Conservation (phyloP, 2,329 filamentous ascomycete species). For the Cylindrodendrum hubeiense region DNA sequence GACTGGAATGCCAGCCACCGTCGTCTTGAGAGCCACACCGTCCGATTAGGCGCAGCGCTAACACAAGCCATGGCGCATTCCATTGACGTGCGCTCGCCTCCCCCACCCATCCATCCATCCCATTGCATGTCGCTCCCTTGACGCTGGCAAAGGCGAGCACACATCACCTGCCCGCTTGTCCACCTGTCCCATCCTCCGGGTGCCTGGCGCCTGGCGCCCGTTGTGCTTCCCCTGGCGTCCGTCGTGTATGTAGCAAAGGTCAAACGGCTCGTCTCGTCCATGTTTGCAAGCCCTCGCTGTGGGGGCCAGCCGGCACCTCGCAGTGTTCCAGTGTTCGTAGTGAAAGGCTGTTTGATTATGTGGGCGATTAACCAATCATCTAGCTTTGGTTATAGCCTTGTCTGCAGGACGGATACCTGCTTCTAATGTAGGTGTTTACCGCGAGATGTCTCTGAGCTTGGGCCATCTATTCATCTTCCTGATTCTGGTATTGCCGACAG, state of each 20-base stretch:
- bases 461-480: conserved; percentile 35
- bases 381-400: not conserved
- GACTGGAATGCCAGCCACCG: conserved; percentile 33
- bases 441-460: conserved; percentile 30
- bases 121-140: conserved; percentile 5
- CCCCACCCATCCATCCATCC: not conserved
- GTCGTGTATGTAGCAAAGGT: not conserved
- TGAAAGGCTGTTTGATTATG: not conserved
- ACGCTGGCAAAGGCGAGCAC: conserved; percentile 3
- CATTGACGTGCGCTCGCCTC: conserved; percentile 36
- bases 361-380: not conserved
- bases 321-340: conserved; percentile 3
- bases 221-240: not conserved
- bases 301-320: conserved; percentile 13
- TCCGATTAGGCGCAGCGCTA: conserved; percentile 40
- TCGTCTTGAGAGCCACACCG: conserved; percentile 25
- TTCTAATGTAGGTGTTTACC: not conserved
- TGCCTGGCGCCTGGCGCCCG: conserved; percentile 18
- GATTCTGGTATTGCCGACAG: conserved; percentile 21
- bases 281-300: conserved; percentile 14
- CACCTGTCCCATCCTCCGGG: not conserved
- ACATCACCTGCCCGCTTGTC: not conserved
- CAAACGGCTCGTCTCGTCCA: not conserved
- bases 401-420: not conserved
- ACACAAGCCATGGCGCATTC: conserved; percentile 42